phyloP scores from a whole-genome alignment of 306 rosid species.

The Phaseolus lunatus region DNA sequence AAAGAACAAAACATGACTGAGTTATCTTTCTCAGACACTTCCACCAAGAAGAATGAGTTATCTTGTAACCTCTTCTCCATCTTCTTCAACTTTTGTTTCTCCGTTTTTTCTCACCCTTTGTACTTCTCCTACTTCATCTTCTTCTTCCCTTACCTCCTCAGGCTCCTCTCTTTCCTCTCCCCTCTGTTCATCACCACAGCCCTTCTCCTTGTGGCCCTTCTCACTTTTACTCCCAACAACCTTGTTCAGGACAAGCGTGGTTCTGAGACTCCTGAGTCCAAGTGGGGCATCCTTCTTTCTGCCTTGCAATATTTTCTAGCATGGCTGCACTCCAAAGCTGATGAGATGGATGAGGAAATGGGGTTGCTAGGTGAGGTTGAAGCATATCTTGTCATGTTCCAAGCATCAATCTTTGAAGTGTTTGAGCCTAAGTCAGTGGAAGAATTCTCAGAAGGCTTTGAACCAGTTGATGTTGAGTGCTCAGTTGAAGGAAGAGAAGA shows the following conservation, averaged over 20 bases:
- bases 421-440: constrained; percentile 59
- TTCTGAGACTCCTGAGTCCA: constrained; percentile 50
- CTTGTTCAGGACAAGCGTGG: constrained; percentile 40
- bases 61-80: constrained; percentile 53
- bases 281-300: constrained; percentile 54
- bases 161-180: constrained; percentile 78
- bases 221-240: constrained; percentile 61
- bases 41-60: constrained; percentile 54
- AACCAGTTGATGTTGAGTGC: constrained; percentile 41
- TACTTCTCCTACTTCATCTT: constrained; percentile 86
- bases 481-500: constrained; percentile 35
- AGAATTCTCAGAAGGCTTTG: constrained; percentile 45
- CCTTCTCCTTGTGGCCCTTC: constrained; percentile 72
- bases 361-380: constrained; percentile 72
- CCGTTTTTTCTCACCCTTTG: constrained; percentile 80
- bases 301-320: constrained; percentile 48
- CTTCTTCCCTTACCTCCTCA: constrained; percentile 83
- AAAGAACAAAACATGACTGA: constrained; percentile 56
- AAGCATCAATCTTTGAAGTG: constrained; percentile 64
- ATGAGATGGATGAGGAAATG: constrained; percentile 46
- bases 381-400: constrained; percentile 80
- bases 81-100: constrained; percentile 58
- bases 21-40: constrained; percentile 57
- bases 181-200: constrained; percentile 83
- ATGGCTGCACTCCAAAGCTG: constrained; percentile 48